These are phyloP conservation scores for Picochlorum sp. DNA, from an alignment of 139 green algal genomes.

Conservation along the genomic window DNA sequence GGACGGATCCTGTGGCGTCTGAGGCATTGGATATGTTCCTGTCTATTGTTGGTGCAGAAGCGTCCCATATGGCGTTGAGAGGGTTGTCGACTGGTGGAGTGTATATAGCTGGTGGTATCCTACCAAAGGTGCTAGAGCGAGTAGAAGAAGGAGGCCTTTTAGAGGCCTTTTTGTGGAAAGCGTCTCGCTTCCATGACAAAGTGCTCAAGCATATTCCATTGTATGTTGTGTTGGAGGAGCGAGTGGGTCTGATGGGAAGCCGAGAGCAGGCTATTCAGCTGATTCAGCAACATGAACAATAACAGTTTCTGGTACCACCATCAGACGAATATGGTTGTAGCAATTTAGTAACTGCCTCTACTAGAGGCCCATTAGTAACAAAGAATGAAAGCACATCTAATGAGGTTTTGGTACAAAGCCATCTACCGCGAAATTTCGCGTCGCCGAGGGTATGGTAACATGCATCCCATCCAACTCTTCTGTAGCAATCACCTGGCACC, in stretches of 20 bases:
- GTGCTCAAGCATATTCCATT: conserved; percentile 45
- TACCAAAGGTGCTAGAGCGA: conserved; percentile 55
- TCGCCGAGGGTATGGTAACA: conserved; percentile 87
- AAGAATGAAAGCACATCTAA: conserved; percentile 18
- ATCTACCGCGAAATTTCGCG: conserved; percentile 89
- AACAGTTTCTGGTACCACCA: too few species aligned
- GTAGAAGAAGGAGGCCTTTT: conserved; percentile 41
- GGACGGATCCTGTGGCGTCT: conserved; percentile 44
- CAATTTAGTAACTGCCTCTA: too few species aligned
- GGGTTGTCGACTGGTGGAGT: conserved; percentile 71
- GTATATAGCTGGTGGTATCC: conserved; percentile 85
- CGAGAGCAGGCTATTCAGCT: conserved; percentile 51
- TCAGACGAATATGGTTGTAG: too few species aligned
- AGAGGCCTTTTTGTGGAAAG: conserved; percentile 59
- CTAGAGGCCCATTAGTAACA: not conserved
- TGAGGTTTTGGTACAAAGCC: conserved; percentile 75
- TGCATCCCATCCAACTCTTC: conserved; percentile 85
- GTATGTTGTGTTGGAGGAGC: conserved; percentile 65
- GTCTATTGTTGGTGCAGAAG: conserved; percentile 73
- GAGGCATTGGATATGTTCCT: conserved; percentile 88
- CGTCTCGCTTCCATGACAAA: conserved; percentile 38
- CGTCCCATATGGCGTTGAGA: conserved; percentile 64
- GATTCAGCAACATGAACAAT: conserved; percentile 13
- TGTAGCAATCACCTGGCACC: conserved; percentile 85
- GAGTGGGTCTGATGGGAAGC: conserved; percentile 58